These are phyloP conservation scores for Ophiosphaerella narmari DNA, from an alignment of 2,329 filamentous ascomycete species.

Conservation along the genomic window DNA sequence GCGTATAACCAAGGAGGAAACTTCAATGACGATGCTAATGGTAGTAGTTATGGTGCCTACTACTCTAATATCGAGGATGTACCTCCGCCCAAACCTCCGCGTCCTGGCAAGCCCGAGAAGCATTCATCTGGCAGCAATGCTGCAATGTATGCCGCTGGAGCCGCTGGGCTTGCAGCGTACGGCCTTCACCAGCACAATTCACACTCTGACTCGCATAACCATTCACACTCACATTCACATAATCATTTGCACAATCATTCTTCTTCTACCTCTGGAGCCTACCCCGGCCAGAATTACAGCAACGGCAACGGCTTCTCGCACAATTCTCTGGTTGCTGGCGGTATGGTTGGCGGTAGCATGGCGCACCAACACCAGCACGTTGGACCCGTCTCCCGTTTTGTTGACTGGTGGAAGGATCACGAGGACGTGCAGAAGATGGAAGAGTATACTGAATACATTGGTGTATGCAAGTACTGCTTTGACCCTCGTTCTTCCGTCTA, in stretches of 20 bases:
- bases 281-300: constrained; percentile 30
- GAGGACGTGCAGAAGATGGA: constrained; percentile 69
- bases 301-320: constrained; percentile 22
- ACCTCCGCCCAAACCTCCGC: constrained; percentile 40
- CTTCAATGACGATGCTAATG: constrained; percentile 36
- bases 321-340: constrained; percentile 31
- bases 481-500: constrained; percentile 61
- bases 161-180: constrained; percentile 54
- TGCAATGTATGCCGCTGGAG: constrained; percentile 53
- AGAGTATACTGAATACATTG: constrained; percentile 70
- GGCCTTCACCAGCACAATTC: constrained; percentile 49
- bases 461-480: constrained; percentile 68
- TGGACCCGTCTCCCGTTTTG: constrained; percentile 60
- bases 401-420: constrained; percentile 66
- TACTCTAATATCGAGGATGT: constrained; percentile 31
- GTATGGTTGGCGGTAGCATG: constrained; percentile 31
- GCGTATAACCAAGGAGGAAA: constrained; percentile 38
- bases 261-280: constrained; percentile 34
- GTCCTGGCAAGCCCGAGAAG: constrained; percentile 49
- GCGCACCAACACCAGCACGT: constrained; percentile 57
- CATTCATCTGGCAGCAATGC: constrained; percentile 49
- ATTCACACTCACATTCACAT: constrained; percentile 41
- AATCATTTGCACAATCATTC: constrained; percentile 27
- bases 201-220: constrained; percentile 23
- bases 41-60: constrained; percentile 37